A percentile compares a stretch with the other conserved stretches of the same genome.
These are phyloP conservation scores for Canavalia gladiata DNA, from an alignment of 306 rosid species.

Conservation along the genomic window DNA sequence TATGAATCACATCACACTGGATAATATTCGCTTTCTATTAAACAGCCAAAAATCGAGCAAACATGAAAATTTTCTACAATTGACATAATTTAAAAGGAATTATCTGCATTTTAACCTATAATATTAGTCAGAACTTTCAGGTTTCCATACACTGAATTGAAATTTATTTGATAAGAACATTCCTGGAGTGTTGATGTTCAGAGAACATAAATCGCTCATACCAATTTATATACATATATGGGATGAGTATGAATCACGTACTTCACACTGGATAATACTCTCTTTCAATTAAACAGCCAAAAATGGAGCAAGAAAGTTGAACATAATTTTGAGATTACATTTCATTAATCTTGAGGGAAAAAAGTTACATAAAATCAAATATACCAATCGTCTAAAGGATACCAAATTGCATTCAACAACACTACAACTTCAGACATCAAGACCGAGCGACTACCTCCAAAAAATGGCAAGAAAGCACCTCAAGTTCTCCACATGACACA, in stretches of 20 bases:
- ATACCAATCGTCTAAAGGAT: conserved; percentile 54
- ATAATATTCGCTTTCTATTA: conserved; percentile 24
- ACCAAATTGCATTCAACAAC: conserved; percentile 53
- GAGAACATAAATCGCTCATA: not conserved
- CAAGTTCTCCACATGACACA: conserved; percentile 59
- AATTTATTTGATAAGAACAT: not conserved
- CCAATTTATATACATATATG: not conserved
- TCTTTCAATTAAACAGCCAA: not conserved
- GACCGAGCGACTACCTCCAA: conserved; percentile 49
- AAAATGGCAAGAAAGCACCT: conserved; percentile 55
- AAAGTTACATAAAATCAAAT: conserved; percentile 61
- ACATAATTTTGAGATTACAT: conserved; percentile 35
- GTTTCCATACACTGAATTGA: conserved; percentile 20
- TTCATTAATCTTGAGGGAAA: conserved; percentile 42
- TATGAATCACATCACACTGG: not conserved
- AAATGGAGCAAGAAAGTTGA: not conserved
- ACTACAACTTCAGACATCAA: conserved; percentile 56
- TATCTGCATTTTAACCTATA: not conserved
- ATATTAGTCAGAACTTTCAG: not conserved
- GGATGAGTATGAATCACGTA: conserved; percentile 2
- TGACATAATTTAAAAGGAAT: not conserved
- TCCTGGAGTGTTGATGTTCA: not conserved
- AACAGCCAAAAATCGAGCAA: not conserved
- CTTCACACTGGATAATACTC: conserved; percentile 18
- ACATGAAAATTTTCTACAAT: not conserved